These are phyloP conservation scores for Mycena vitilis DNA, from an alignment of 768 basidiomycete genomes.

Conservation along the genomic window DNA sequence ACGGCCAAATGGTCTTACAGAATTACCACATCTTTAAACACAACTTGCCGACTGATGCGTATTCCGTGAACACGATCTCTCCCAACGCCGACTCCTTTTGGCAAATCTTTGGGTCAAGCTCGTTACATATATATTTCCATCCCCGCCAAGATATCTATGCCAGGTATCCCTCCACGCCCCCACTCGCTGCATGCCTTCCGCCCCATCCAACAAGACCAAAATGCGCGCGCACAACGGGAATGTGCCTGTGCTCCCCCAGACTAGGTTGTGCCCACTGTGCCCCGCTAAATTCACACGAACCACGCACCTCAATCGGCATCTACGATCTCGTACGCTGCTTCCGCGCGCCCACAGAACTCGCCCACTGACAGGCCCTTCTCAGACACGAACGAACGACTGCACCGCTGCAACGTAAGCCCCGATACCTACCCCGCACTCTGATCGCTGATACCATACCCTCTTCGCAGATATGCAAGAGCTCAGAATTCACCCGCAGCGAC, in stretches of 20 bases:
- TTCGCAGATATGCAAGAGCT: constrained; percentile 64
- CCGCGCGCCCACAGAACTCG: neutral
- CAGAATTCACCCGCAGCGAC: constrained; percentile 81
- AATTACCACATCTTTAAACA: too few species aligned
- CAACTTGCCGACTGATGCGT: too few species aligned
- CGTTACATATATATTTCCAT: neutral
- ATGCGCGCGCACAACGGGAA: constrained; percentile 70
- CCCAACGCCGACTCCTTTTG: too few species aligned
- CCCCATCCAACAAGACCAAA: constrained; percentile 34
- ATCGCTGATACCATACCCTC: constrained; percentile 26
- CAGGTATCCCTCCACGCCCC: neutral
- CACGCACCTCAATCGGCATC: constrained; percentile 78
- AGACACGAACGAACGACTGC: constrained; percentile 77
- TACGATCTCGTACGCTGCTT: constrained; percentile 71
- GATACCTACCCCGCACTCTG: neutral
- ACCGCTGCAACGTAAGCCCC: constrained; percentile 69
- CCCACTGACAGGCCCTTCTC: constrained; percentile 26
- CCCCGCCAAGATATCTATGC: neutral
- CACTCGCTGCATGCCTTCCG: neutral
- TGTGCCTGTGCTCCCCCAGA: constrained; percentile 76
- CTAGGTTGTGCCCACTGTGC: constrained; percentile 74
- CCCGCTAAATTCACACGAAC: constrained; percentile 81
- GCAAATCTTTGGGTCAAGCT: too few species aligned
- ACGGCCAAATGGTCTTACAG: too few species aligned
- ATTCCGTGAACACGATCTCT: too few species aligned